Evolutionary conservation across 2,329 filamentous ascomycete species (phyloP).

Genomic region (Podosphaera fusca): DNA sequence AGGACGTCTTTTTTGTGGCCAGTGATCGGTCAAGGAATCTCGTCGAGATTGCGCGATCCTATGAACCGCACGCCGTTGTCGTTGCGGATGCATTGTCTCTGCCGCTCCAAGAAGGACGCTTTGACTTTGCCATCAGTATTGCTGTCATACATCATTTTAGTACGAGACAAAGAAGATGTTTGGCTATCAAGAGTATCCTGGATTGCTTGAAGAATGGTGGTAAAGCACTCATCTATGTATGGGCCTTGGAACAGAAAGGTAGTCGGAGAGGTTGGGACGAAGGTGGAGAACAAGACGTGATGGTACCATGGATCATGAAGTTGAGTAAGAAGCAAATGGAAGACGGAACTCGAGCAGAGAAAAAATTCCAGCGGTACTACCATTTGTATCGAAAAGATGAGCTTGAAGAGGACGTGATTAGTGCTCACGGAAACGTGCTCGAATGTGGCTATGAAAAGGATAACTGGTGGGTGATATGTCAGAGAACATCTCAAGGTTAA

Average conservation of each 20-base stretch:
- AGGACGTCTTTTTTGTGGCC: constrained; percentile 53
- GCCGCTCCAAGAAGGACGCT: constrained; percentile 43
- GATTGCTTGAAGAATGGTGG: constrained; percentile 37
- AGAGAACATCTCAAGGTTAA: background rate
- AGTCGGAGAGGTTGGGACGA: constrained; percentile 80
- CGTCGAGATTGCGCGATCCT: constrained; percentile 24
- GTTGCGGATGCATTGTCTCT: constrained; percentile 69
- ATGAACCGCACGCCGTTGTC: constrained; percentile 37
- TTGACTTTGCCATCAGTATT: constrained; percentile 84
- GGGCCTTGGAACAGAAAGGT: constrained; percentile 77
- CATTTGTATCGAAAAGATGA: constrained; percentile 78
- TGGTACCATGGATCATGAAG: constrained; percentile 78
- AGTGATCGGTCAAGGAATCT: constrained; percentile 54
- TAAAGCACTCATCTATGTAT: constrained; percentile 65
- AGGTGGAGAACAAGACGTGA: constrained; percentile 64
- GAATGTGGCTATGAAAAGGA: constrained; percentile 84
- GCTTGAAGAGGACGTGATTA: constrained; percentile 53
- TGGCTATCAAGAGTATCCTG: constrained; percentile 50
- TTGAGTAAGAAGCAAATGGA: constrained; percentile 16
- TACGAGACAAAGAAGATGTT: constrained; percentile 45
- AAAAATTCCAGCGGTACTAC: constrained; percentile 64
- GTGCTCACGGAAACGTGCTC: constrained; percentile 52
- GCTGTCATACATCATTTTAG: constrained; percentile 89
- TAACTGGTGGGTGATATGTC: constrained; percentile 79
- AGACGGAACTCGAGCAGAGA: constrained; percentile 16